Percentiles rank a stretch among this genome's conserved stretches.
phyloP scores from a whole-genome alignment of 176 grass and related monocot genomes.

The Musa troglodytarum region DNA sequence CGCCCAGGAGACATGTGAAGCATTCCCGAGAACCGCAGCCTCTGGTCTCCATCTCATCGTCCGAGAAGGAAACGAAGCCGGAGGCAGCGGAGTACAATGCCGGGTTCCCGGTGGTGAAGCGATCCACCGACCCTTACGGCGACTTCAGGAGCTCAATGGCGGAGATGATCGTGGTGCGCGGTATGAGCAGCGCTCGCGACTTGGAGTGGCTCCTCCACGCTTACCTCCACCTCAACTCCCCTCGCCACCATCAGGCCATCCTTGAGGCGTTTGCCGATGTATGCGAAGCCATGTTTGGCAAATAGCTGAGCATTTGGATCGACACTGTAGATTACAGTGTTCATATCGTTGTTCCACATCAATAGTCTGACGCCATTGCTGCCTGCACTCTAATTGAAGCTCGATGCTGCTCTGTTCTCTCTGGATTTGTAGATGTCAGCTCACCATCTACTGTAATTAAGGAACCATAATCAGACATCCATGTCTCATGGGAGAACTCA shows the following conservation, averaged over 20 bases:
- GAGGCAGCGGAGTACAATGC: background rate
- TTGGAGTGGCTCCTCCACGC: conserved; percentile 11
- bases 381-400: too few relatives aligned
- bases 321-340: too few relatives aligned
- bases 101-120: conserved; percentile 31
- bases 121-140: conserved; percentile 14
- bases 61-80: background rate
- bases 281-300: conserved; percentile 1
- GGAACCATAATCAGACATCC: too few relatives aligned
- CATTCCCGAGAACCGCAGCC: background rate
- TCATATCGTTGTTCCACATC: too few relatives aligned
- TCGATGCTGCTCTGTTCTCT: too few relatives aligned
- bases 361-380: too few relatives aligned
- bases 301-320: background rate
- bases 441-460: too few relatives aligned
- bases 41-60: background rate
- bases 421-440: too few relatives aligned
- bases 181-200: background rate
- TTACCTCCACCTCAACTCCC: conserved; percentile 9
- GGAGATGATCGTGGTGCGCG: conserved; percentile 20
- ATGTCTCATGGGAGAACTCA: too few relatives aligned
- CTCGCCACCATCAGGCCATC: background rate
- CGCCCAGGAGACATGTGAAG: conserved; percentile 40
- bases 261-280: conserved; percentile 11
- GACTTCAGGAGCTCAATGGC: conserved; percentile 22